phyloP scores from a whole-genome alignment of 371 early-diverging fungal genomes.

The Zancudomyces culisetae region DNA sequence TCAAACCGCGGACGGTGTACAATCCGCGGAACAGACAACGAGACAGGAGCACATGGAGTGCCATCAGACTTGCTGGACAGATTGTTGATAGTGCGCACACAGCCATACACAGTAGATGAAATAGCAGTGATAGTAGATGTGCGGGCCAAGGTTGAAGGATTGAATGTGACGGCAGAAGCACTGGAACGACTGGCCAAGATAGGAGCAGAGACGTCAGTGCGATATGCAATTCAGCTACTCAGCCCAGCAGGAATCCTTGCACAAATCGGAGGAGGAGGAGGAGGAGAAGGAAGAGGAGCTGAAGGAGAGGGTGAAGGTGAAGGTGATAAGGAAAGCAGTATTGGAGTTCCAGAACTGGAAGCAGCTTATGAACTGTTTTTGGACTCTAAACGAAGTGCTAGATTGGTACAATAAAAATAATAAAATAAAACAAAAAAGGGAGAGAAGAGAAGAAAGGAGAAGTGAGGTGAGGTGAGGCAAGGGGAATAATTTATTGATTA shows the following conservation, averaged over 20 bases:
- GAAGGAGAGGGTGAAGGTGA: slow-evolving; percentile 57
- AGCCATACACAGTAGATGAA: slow-evolving; percentile 80
- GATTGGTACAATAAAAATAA: neutral
- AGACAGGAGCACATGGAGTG: slow-evolving; percentile 83
- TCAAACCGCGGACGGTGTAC: slow-evolving; percentile 93
- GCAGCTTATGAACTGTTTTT: slow-evolving; percentile 2
- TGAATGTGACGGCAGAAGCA: slow-evolving; percentile 54
- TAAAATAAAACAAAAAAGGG: too few species aligned
- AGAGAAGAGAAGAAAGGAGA: too few species aligned
- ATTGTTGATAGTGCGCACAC: slow-evolving; percentile 81
- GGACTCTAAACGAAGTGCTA: slow-evolving; percentile 1
- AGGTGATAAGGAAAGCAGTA: slow-evolving; percentile 86
- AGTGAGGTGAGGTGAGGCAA: too few species aligned
- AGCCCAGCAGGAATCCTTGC: slow-evolving; percentile 79
- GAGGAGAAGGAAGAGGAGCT: slow-evolving; percentile 63
- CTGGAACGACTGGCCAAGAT: slow-evolving; percentile 56
- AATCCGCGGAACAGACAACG: slow-evolving; percentile 57
- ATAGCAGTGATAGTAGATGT: slow-evolving; percentile 76
- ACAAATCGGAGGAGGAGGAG: slow-evolving; percentile 57
- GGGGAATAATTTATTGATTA: too few species aligned
- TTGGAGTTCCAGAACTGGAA: slow-evolving; percentile 30
- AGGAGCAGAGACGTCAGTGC: slow-evolving; percentile 65
- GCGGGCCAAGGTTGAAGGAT: slow-evolving; percentile 75
- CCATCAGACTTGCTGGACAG: slow-evolving; percentile 95
- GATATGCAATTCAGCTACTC: slow-evolving; percentile 94